Base-by-base conservation (phyloP, 495 filamentous ascomycete genomes). In the Aspergillus steynii region DNA sequence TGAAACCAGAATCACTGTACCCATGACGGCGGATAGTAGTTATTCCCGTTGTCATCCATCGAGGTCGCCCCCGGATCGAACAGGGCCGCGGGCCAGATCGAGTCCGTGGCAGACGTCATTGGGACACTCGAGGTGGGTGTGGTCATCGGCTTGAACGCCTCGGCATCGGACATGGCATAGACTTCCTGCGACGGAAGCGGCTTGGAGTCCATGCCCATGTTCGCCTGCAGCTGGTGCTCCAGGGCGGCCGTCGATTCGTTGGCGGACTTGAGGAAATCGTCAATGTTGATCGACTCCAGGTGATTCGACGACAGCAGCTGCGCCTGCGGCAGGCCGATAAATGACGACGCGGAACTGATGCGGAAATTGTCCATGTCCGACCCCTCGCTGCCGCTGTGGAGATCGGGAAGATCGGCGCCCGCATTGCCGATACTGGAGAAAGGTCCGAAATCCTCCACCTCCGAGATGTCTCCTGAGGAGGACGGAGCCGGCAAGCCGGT, bases 381-480 rank as follows among this genome's bases (percentile, higher is more conserved):
- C 7, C 82, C 77, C 54, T 85, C 84, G 59, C 83, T 82, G 57
- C 82, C 79, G 60, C 80, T 82, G 66, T 77, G 72, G 34, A 76
- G 70, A 60, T 81, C 74, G 49, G 77, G 76, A 54, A 78, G 61
- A 58, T 80, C 77, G 60, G 59, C 69, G 53, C 65, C 65, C 27
- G 69, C 53, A 25, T 64, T 65, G 7, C 71, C 74, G 27, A 79
- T 58, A 28, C 67, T 71, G 10, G 75, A 74, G 28, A 78, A 71
- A 9, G 76, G 72, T n/a, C 74, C 76, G 47, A 70, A 75, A 81
- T 93, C 90, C 56, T 90, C 89, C 14, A 84, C 84, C 71, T 92
- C 89, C 14, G 89, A 92, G 31, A 89, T 84, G 61, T 91, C 88
- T 32, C 89, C 89, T 2, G 89, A 91, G 8, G 87, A 92, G 3